phyloP scores from a whole-genome alignment of 2,329 filamentous ascomycete species.

The Xylaria sp. region DNA sequence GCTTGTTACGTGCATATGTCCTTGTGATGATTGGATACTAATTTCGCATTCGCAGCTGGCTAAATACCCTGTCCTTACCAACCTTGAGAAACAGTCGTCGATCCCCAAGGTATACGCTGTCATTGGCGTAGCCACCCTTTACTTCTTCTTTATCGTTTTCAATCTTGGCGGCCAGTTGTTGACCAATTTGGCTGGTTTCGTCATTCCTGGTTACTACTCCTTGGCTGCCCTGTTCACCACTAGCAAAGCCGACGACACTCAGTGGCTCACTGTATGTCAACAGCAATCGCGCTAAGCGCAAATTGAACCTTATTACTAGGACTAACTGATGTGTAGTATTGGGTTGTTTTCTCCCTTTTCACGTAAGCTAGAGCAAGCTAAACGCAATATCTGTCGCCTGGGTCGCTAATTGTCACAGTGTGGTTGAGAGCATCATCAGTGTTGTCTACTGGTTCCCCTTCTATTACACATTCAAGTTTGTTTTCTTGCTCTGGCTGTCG shows the following conservation, averaged over 20 bases:
- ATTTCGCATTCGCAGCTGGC: conserved; percentile 64
- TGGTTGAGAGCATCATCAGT: conserved; percentile 80
- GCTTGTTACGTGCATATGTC: conserved; percentile 6
- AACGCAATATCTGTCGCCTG: conserved; percentile 1
- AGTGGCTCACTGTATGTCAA: conserved; percentile 72
- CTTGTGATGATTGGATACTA: conserved; percentile 30
- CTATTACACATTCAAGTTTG: conserved; percentile 99
- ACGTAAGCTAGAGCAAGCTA: conserved; percentile 55
- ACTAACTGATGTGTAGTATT: conserved; percentile 66
- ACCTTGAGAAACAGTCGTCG: conserved; percentile 82
- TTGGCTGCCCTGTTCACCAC: conserved; percentile 75
- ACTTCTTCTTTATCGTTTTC: conserved; percentile 92
- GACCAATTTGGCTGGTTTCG: conserved; percentile 84
- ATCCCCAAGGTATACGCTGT: conserved; percentile 86
- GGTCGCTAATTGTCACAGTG: conserved; percentile 48
- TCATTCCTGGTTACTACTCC: conserved; percentile 85
- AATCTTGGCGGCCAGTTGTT: conserved; percentile 89
- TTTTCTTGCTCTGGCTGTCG: conserved; percentile 96
- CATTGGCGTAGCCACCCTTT: conserved; percentile 76
- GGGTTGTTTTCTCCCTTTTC: conserved; percentile 84
- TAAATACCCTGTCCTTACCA: conserved; percentile 83
- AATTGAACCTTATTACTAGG: conserved; percentile 8
- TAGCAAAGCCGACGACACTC: conserved; percentile 77
- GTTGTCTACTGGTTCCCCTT: conserved; percentile 97
- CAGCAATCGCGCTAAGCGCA: conserved; percentile 28